Evolutionary conservation across 306 rosid species (phyloP).

Genomic region (Quercus suber): DNA sequence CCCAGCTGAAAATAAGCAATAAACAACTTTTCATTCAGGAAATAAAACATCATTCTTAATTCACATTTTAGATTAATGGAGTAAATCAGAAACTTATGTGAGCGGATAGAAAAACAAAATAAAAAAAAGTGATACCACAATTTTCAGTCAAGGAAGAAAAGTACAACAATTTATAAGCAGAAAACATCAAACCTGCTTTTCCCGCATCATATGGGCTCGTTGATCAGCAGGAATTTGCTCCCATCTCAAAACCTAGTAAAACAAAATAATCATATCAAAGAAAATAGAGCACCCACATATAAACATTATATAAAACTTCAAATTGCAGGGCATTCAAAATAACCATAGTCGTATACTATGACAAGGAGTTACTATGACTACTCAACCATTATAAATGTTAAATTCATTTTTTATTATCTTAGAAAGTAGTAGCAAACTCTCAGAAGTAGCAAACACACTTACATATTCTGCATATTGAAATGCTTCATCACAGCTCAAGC

Average conservation of each 20-base stretch:
- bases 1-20: neutral
- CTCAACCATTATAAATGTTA: neutral
- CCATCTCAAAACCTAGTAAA: slow-evolving; percentile 75
- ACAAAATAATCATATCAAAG: slow-evolving; percentile 18
- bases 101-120: neutral
- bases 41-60: neutral
- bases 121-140: neutral
- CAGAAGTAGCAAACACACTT: slow-evolving; percentile 31
- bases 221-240: slow-evolving; percentile 88
- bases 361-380: neutral
- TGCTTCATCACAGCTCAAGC: slow-evolving; percentile 62
- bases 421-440: slow-evolving; percentile 11
- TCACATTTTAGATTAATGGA: neutral
- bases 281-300: slow-evolving; percentile 7
- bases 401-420: slow-evolving; percentile 17
- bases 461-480: slow-evolving; percentile 76
- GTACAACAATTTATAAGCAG: neutral
- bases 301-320: neutral
- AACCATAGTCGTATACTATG: neutral
- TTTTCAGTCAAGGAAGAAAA: neutral
- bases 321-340: neutral
- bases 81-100: neutral
- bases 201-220: slow-evolving; percentile 85
- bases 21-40: neutral
- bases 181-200: slow-evolving; percentile 69